Percentiles rank a stretch among this genome's conserved stretches.
These are phyloP conservation scores for Aegilops umbellulata DNA, from an alignment of 176 grass and related monocot species.

Conservation along the genomic window DNA sequence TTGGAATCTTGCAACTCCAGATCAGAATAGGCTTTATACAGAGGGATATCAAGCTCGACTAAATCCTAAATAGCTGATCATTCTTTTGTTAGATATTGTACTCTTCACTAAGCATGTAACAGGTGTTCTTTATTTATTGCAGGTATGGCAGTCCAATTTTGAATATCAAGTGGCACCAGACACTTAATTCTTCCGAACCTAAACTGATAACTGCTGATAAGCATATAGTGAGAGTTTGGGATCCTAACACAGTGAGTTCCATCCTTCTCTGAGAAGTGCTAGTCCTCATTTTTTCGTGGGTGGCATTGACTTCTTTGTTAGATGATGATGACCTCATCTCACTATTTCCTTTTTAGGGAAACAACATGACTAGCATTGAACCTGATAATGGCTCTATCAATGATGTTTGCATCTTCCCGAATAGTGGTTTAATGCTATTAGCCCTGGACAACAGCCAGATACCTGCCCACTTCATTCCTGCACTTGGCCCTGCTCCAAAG, in stretches of 20 bases:
- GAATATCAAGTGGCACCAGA: conserved; percentile 90
- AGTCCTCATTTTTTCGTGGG: neutral
- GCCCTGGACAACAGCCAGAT: conserved; percentile 91
- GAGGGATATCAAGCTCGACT: neutral
- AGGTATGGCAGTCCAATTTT: conserved; percentile 90
- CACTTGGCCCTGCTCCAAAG: conserved; percentile 88
- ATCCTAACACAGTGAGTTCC: conserved; percentile 87
- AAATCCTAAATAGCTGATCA: neutral
- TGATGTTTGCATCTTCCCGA: conserved; percentile 75
- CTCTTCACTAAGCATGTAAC: neutral
- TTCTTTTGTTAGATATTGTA: conserved; percentile 17
- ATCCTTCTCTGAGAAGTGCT: neutral
- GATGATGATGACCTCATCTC: conserved; percentile 30
- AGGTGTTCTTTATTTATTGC: conserved; percentile 19
- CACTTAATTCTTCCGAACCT: conserved; percentile 79
- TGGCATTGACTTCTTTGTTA: neutral
- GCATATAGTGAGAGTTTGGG: conserved; percentile 88
- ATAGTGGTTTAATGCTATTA: conserved; percentile 85
- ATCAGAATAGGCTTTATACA: neutral
- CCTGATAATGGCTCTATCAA: conserved; percentile 76
- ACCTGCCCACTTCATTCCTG: conserved; percentile 88
- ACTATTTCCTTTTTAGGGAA: conserved; percentile 55
- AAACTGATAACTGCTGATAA: conserved; percentile 88
- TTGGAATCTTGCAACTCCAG: neutral
- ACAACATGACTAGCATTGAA: conserved; percentile 95